Base-by-base conservation (phyloP, 148 eudicot genomes). In the Cornus kousa region DNA sequence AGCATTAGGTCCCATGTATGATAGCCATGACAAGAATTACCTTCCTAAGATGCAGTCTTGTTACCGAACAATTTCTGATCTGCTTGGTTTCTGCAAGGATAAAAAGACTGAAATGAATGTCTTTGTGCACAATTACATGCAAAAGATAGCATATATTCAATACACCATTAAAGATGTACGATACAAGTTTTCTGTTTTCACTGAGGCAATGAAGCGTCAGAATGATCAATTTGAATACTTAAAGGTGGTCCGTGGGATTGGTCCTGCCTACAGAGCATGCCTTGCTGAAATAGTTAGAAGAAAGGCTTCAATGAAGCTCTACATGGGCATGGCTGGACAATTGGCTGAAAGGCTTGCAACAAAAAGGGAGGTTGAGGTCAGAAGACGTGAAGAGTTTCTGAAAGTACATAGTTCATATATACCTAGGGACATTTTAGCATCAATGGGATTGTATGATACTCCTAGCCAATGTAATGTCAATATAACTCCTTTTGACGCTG, bases 251-350 rank as follows among this genome's bases (percentile, higher is more conserved):
- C 90, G 92, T 72, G 91, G 91, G 68, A 88, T 97, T 37, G 94
- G 94, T 60, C 87, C 94, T 35, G 89, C 98, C 65, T 97, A 97
- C 67, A 90, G 96, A 80, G 94, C 96, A 12, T 94, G 99, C 85
- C 91, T 97, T 70, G 97, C 99, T 1, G 99, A 97, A 80, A 83
- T 94, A 40, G 98, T 97, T 28, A 85, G 99, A 79, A 88, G 99
- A 86, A 97, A 90, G 87, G 94, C 98, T 62, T 89, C 93, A 28
- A 91, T 90, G 99, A 97, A 94, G 87, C 92, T 97, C 78, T 97
- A 92, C 80, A 97, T 97, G 98, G 99, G 99, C 71, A 90, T 90
- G 92, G 99, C 97, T 72, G 99, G 99, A 43, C 97, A 90, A 74
- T 83, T 94, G 83, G 99, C 99, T n/a, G 99, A 97, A 82, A 89